Conservation (phyloP, 176 grass and related monocot genomes). For the Bolboschoenus planiculmis region DNA sequence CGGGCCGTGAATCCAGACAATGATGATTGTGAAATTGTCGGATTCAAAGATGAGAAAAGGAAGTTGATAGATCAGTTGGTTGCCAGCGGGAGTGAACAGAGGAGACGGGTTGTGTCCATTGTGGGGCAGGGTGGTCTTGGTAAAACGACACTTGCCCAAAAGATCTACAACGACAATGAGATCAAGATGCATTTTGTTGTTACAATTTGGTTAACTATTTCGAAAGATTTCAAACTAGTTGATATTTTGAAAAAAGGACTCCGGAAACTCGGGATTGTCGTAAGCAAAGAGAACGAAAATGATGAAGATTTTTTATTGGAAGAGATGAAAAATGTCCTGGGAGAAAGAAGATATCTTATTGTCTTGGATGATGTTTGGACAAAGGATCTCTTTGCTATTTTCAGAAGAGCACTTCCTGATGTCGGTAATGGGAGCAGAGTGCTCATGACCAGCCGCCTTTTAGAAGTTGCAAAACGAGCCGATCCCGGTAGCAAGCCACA, state of each 20-base stretch:
- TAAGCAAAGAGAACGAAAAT: background rate
- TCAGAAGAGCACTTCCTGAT: background rate
- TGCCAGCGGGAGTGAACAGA: background rate
- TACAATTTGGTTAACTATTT: slow-evolving; percentile 9
- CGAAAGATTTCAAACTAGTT: background rate
- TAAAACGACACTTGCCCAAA: slow-evolving; percentile 8
- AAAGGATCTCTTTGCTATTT: background rate
- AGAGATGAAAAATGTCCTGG: background rate
- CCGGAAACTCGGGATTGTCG: background rate
- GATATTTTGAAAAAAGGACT: slow-evolving; percentile 5
- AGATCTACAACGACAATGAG: background rate
- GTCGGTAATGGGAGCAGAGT: background rate
- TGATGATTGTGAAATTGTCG: background rate
- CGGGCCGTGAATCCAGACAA: background rate
- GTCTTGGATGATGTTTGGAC: background rate
- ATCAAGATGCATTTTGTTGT: background rate
- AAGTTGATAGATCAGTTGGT: slow-evolving; percentile 8
- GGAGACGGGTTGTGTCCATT: slow-evolving; percentile 8
- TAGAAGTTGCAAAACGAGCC: background rate
- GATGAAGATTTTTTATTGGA: background rate
- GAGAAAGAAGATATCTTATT: background rate
- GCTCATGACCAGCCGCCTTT: background rate
- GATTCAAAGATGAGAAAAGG: slow-evolving; percentile 10
- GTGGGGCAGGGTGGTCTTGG: slow-evolving; percentile 15
- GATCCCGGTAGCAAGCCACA: background rate